Conservation (phyloP, 75 land plant species). For the Cupressus sempervirens region DNA sequence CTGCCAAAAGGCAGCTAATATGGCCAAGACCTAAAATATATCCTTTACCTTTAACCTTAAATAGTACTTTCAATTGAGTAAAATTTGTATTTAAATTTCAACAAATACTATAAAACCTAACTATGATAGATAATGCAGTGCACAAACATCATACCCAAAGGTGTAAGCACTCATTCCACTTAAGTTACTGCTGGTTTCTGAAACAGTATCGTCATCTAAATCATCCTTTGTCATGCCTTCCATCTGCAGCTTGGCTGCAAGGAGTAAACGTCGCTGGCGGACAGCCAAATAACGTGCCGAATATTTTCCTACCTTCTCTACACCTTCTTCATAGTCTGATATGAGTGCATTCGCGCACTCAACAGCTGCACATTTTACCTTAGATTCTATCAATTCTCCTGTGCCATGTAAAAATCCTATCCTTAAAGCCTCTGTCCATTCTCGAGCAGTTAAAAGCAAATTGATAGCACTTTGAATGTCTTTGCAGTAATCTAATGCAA, state of each 20-base stretch:
- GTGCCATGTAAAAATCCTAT: constrained; percentile 49
- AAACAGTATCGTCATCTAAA: constrained; percentile 70
- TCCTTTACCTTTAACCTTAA: neutral
- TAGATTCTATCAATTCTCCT: constrained; percentile 45
- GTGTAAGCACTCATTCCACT: constrained; percentile 99
- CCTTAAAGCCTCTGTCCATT: constrained; percentile 93
- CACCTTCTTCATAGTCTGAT: constrained; percentile 70
- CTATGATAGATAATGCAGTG: neutral
- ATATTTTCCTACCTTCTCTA: constrained; percentile 94
- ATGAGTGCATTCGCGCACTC: constrained; percentile 69
- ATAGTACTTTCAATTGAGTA: neutral
- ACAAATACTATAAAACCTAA: constrained; percentile 4
- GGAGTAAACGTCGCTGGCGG: constrained; percentile 69
- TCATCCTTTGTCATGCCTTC: constrained; percentile 47
- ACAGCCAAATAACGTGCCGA: constrained; percentile 81
- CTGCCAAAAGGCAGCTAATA: neutral
- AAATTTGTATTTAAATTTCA: neutral
- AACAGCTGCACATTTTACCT: constrained; percentile 51
- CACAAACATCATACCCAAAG: constrained; percentile 51
- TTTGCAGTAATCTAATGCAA: constrained; percentile 77
- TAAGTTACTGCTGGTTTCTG: constrained; percentile 78
- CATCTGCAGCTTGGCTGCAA: constrained; percentile 69
- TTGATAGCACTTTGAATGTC: constrained; percentile 57
- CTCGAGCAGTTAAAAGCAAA: constrained; percentile 63
- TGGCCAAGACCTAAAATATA: neutral